Base-by-base conservation (phyloP, 306 rosid genomes). In the Biancaea sappan region DNA sequence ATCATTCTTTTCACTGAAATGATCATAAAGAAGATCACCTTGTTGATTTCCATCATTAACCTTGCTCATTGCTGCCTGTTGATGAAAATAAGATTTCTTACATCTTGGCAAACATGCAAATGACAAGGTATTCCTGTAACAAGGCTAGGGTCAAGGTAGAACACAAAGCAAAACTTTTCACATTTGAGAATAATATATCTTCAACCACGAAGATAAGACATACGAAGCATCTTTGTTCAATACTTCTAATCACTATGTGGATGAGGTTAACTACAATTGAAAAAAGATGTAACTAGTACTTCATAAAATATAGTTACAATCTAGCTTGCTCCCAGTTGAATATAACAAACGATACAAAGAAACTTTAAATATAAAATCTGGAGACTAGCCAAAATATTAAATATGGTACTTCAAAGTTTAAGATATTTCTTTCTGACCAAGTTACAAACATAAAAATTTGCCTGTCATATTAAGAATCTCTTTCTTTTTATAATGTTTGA, bases 11-110 rank as follows among this genome's bases (percentile, higher is more conserved):
- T 86, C 93, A 61, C 83, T 79, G 62, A 92, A 87, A 78, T 94
- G 94, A 79, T 83, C 88, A 72, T 87, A 94, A 34, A 94, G 69
- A 79, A 90, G 82, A 71, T 89, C 99, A 53, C 73, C 83, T 66
- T 85, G 82, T 58, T 79, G 73, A 72, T 78, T 84, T 79, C 87
- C 93, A 29, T 90, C 86, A 22, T 78, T 82, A 82, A 68, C 86
- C 91, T 80, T 89, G 88, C 78, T 82, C 99, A 92, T 94, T 77
- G 97, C 99, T 82, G 99, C 99, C 99, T 92, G 90, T 72, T 64
- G 53, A 79, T 71, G 68, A 50, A 78, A 86, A 71, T 79, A 58
- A 76, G 73, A 63, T 11, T 68, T 9, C 29, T 48, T 60, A 82
- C 40, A 73, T 34, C 22, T 66, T 34, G 4, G 57, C 64, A 60